These are phyloP conservation scores for Phyllosticta paracitricarpa DNA, from an alignment of 2,329 filamentous ascomycete genomes.

Conservation along the genomic window DNA sequence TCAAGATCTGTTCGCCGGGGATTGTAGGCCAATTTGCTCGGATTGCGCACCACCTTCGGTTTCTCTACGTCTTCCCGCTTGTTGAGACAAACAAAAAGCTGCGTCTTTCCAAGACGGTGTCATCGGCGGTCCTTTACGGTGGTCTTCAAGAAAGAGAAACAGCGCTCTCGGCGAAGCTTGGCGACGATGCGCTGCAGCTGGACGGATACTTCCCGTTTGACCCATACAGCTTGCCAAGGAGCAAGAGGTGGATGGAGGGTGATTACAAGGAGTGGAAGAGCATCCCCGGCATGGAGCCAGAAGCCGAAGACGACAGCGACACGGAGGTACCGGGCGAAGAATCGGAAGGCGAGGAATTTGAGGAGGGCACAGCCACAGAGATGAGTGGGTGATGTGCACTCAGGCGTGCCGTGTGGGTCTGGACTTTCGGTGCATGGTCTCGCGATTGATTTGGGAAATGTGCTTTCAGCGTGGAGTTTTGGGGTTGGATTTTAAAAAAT, in stretches of 20 bases:
- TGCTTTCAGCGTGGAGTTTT: constrained; percentile 9
- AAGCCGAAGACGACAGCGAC: constrained; percentile 31
- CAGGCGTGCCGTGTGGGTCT: not conserved
- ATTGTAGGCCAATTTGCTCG: constrained; percentile 90
- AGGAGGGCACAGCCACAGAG: constrained; percentile 15
- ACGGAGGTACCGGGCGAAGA: constrained; percentile 19
- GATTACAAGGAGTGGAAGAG: constrained; percentile 30
- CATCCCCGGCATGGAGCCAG: constrained; percentile 26
- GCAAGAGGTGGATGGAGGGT: constrained; percentile 75
- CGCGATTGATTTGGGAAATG: not conserved
- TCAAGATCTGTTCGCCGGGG: constrained; percentile 84
- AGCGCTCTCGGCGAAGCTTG: constrained; percentile 43
- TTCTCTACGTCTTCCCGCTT: constrained; percentile 81
- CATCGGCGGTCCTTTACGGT: constrained; percentile 35
- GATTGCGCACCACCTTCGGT: constrained; percentile 72
- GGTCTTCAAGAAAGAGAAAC: constrained; percentile 43
- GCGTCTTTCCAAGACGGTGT: constrained; percentile 61
- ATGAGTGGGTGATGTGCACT: constrained; percentile 5
- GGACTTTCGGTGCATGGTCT: not conserved
- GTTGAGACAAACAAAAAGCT: constrained; percentile 89
- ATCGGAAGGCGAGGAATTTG: constrained; percentile 19
- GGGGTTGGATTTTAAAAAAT: not conserved
- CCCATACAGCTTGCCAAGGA: constrained; percentile 81
- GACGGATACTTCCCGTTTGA: constrained; percentile 97
- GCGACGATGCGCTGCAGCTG: constrained; percentile 73